Evolutionary conservation across 208 protist genomes (phyloP).

Genomic region (Trypanosoma platydactyli): DNA sequence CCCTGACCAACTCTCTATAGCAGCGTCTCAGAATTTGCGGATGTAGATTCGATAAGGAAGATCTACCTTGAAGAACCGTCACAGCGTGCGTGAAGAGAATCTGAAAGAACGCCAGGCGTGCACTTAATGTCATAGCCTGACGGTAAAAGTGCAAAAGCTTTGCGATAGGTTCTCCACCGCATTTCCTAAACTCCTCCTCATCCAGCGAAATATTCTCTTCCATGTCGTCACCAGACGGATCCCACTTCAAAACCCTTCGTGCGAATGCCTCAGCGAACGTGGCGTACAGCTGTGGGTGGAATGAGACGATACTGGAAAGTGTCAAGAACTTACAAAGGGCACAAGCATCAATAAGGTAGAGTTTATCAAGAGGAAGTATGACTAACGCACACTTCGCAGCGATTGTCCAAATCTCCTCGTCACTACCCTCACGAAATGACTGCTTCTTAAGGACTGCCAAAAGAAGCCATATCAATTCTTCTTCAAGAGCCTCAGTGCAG

Average conservation of each 20-base stretch:
- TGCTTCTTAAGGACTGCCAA: constrained; percentile 63
- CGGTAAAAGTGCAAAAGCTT: constrained; percentile 63
- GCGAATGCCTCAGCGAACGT: constrained; percentile 65
- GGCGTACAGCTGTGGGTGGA: constrained; percentile 57
- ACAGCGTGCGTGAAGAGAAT: constrained; percentile 72
- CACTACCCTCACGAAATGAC: constrained; percentile 44
- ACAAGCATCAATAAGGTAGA: constrained; percentile 56
- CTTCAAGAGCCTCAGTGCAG: constrained; percentile 71
- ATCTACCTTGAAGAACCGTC: constrained; percentile 6
- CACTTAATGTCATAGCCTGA: constrained; percentile 51
- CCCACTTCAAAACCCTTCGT: constrained; percentile 48
- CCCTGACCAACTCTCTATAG: constrained; percentile 50
- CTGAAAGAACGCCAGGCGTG: constrained; percentile 64
- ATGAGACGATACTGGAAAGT: constrained; percentile 52
- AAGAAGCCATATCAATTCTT: constrained; percentile 81
- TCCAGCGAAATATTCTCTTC: constrained; percentile 27
- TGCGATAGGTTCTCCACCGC: constrained; percentile 46
- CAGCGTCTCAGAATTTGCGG: constrained; percentile 22
- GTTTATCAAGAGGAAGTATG: constrained; percentile 56
- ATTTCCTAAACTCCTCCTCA: constrained; percentile 36
- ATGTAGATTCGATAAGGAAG: constrained; percentile 10
- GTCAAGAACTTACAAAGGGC: constrained; percentile 66
- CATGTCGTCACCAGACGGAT: constrained; percentile 10
- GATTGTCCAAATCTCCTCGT: constrained; percentile 72
- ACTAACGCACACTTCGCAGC: constrained; percentile 78